Evolutionary conservation across 2,329 filamentous ascomycete species (phyloP), one percentile per base, ranked within the genome.

Genomic region (Penicillium sumatraense): DNA sequence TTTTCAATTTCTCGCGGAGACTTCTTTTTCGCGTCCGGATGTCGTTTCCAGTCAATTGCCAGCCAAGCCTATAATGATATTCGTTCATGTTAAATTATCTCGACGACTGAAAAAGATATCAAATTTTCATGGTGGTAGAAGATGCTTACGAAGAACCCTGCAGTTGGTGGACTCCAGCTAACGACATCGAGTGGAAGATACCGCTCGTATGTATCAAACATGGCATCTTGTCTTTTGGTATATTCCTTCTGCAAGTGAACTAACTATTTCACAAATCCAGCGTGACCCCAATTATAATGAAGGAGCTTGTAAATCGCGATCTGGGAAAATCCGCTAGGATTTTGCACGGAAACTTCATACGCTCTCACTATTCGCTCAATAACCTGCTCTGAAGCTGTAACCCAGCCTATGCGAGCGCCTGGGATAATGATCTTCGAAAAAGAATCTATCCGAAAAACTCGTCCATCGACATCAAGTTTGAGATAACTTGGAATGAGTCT

Each of bases 391-490:
- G 88, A 89, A 0, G 87, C 92, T 0, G 91, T 95, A 54, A 96
- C 83, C 92, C 92, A 96, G 35, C 91, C 91, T 35, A 88, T 75
- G 38, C 91, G 84, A n/a, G 87, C 85, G 3, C 90, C 91, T 0
- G 91, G 91, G 0, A 89, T 82, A 20, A 95, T 81, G 1, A 93
- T 88, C 75, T 96, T 96, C 67, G 89, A 92, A 74, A 96, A 91
- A 1, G 89, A 93, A 72, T 96, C 91, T 77, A 95, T 83, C 45
- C 91, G 87, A 79, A 96, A 80, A 35, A 96, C 91, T 51, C 91
- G 87, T 3, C 91, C 91, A 72, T 93, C 90, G 1, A 82, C 79
- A 70, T 95, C 91, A 68, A 96, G 81, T 72, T 83, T 87, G 13
- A 95, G 80, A 45, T 88, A 83, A 27, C 26, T 27, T 27, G 10